Base-by-base conservation (phyloP, 169 alveolate genomes). In the Sarcocystis neurona region DNA sequence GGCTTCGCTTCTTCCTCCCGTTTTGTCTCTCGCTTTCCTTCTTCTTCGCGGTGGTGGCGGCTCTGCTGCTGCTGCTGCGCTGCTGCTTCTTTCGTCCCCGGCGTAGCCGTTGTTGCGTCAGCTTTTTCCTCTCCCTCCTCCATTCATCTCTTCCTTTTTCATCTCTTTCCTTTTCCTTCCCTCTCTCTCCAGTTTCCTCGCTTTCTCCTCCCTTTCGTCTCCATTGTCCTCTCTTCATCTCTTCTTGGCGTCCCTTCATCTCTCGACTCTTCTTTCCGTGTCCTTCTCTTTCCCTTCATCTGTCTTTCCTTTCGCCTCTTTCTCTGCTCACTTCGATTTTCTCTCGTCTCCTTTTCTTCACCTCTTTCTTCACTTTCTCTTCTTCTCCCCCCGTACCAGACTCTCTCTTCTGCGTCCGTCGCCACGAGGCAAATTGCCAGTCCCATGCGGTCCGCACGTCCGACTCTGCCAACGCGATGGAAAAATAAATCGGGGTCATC, bases 401-500 rank as follows among this genome's bases (percentile, higher is more conserved):
- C 94, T 72, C 84, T 85, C 75, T 93, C 95, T 58, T 72, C 70
- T 18, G 82, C 6, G 58, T 92, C 92, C 0, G 95, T 79, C 0
- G 94, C 87, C 23, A 85, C 93, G 8, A 92, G 47, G 53, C 93
- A 87, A 46, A 92, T 84, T 47, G 95, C 93, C 60, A 92, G 79
- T 0, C 95, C 94, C 87, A 87, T 44, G n/a, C 87, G 78, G 27
- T 87, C 92, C 0, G 94, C 94, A 0, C 94, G 79, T 0, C 94
- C 94, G 20, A 82, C 88, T 34, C 94, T 89, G 8, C 94, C 95
- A 23, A 92, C 91, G 46, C 94, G 93, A 47, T 93, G 95, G 84
- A 91, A 88, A 84, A 86, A 92, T 41, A 86, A 89, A 44, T 92
- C 93, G 32, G 90, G 88, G 79, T 90, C 93, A 63, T 92, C 94